These are phyloP conservation scores for Pelargonium australe DNA, from an alignment of 441 rosid genomes.

Conservation along the genomic window DNA sequence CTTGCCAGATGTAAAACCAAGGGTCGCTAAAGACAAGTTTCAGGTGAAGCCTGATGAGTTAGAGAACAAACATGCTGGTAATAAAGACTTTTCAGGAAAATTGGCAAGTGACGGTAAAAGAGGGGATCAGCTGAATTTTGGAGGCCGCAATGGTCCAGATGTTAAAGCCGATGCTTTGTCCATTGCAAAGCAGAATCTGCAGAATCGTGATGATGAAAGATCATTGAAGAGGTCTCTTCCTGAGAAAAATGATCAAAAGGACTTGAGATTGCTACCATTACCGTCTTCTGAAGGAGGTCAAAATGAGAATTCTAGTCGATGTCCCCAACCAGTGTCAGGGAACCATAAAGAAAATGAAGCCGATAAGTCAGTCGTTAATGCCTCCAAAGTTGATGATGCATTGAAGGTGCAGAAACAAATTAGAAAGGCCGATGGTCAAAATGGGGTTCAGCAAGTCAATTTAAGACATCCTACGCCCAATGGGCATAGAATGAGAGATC, in stretches of 20 bases:
- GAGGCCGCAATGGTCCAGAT: slow-evolving; percentile 37
- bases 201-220: slow-evolving; percentile 30
- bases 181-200: slow-evolving; percentile 40
- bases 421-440: slow-evolving; percentile 40
- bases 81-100: slow-evolving; percentile 36
- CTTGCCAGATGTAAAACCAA: slow-evolving; percentile 29
- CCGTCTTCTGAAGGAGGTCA: slow-evolving; percentile 45
- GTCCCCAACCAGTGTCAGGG: slow-evolving; percentile 28
- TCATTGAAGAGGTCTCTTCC: slow-evolving; percentile 21
- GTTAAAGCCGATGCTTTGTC: slow-evolving; percentile 34
- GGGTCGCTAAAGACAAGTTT: slow-evolving; percentile 35
- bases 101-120: slow-evolving; percentile 34
- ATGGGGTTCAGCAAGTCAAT: slow-evolving; percentile 39
- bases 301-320: slow-evolving; percentile 32
- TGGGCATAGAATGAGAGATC: slow-evolving; percentile 47
- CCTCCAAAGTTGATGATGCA: slow-evolving; percentile 33
- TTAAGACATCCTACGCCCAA: slow-evolving; percentile 40
- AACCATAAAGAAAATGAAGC: slow-evolving; percentile 32
- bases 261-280: slow-evolving; percentile 33
- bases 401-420: slow-evolving; percentile 36
- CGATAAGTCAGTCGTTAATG: slow-evolving; percentile 23
- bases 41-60: slow-evolving; percentile 39
- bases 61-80: slow-evolving; percentile 37
- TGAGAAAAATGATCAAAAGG: slow-evolving; percentile 34
- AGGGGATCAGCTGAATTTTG: slow-evolving; percentile 32